Conservation (phyloP, 192 early-diverging fungal species). For the Mortierella alpina region DNA sequence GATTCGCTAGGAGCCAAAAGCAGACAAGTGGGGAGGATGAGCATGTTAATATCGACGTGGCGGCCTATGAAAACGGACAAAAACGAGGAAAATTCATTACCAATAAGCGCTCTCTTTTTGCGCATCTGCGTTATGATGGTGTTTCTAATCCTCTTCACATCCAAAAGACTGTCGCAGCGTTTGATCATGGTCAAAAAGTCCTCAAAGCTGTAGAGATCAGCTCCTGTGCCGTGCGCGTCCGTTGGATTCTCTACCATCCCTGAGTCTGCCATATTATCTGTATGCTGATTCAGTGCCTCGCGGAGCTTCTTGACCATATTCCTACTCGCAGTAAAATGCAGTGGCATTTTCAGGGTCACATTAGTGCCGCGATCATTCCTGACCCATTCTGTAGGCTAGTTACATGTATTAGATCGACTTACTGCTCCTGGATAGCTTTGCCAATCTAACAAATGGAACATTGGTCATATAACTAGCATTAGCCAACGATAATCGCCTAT, state of each 20-base stretch:
- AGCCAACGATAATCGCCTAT: neutral
- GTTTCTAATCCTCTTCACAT: constrained; percentile 74
- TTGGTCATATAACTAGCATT: neutral
- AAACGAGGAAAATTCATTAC: constrained; percentile 25
- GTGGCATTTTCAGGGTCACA: neutral
- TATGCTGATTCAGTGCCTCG: constrained; percentile 74
- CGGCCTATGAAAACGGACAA: neutral
- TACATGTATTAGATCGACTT: constrained; percentile 22
- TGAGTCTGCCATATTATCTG: constrained; percentile 53
- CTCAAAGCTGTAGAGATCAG: constrained; percentile 70
- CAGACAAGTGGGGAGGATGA: neutral
- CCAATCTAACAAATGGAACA: constrained; percentile 41
- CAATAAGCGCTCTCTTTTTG: constrained; percentile 67
- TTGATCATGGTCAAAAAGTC: constrained; percentile 81
- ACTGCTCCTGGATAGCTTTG: constrained; percentile 65
- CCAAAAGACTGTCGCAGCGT: constrained; percentile 67
- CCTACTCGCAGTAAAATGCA: constrained; percentile 21
- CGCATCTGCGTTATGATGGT: constrained; percentile 80
- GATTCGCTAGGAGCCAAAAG: constrained; percentile 55
- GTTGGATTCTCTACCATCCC: constrained; percentile 5
- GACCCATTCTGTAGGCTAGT: neutral
- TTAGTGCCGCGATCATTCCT: neutral
- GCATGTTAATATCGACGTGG: neutral
- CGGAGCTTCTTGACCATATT: constrained; percentile 80
- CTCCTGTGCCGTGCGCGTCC: constrained; percentile 19